These are phyloP conservation scores for Tetrahymena thermophila DNA, from an alignment of 73 alveolate genomes.

Conservation along the genomic window DNA sequence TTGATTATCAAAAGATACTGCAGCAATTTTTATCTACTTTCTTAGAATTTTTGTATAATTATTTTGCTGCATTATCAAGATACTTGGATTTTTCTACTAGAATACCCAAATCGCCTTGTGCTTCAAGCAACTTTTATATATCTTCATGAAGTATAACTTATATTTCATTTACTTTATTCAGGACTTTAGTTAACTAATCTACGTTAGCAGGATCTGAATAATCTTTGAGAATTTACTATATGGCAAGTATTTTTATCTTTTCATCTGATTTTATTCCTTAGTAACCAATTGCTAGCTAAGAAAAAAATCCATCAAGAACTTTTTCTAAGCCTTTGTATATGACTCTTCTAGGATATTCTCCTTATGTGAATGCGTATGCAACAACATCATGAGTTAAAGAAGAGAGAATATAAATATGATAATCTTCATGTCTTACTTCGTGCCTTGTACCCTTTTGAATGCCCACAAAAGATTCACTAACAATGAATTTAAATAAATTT, in stretches of 20 bases:
- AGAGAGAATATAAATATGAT: constrained; percentile 16
- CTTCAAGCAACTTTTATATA: constrained; percentile 21
- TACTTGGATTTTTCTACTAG: constrained; percentile 22
- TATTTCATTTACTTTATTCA: not conserved
- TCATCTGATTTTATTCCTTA: not conserved
- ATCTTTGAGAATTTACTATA: not conserved
- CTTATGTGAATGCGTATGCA: constrained; percentile 32
- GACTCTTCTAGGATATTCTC: constrained; percentile 29
- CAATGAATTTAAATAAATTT: constrained; percentile 17
- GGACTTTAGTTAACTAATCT: not conserved
- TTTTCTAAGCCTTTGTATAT: constrained; percentile 26
- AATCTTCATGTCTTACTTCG: constrained; percentile 32
- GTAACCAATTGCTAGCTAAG: constrained; percentile 22
- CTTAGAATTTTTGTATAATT: constrained; percentile 22
- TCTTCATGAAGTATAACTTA: not conserved
- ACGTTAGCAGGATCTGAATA: not conserved
- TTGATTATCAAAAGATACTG: constrained; percentile 3
- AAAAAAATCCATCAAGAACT: constrained; percentile 1
- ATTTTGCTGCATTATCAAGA: constrained; percentile 17
- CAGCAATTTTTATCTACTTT: constrained; percentile 30
- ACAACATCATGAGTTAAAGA: constrained; percentile 13
- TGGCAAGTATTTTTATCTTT: not conserved
- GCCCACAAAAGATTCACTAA: constrained; percentile 17
- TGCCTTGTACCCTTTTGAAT: constrained; percentile 34
- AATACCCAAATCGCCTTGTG: constrained; percentile 28